These are phyloP conservation scores for Dendrothele bispora DNA, from an alignment of 768 basidiomycete species.

Conservation along the genomic window DNA sequence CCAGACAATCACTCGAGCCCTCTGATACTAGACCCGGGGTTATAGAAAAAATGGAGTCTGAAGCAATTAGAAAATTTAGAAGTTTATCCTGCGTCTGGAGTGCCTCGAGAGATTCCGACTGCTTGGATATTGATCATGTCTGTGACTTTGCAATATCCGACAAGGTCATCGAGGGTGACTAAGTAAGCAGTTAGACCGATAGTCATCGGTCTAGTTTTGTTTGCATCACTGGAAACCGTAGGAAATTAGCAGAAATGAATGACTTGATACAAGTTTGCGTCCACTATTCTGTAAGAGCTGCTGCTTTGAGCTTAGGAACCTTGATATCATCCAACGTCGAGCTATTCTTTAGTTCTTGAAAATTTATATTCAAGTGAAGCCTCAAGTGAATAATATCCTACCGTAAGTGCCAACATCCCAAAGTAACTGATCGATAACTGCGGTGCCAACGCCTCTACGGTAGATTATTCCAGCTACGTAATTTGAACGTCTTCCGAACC, in stretches of 20 bases:
- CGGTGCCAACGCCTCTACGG: conserved; percentile 47
- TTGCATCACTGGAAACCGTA: conserved; percentile 2
- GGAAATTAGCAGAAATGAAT: background rate
- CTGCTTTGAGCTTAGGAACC: conserved; percentile 9
- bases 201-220: conserved; percentile 11
- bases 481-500: too few species aligned
- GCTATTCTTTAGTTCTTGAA: conserved; percentile 9
- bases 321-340: conserved; percentile 15
- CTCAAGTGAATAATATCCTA: conserved; percentile 2
- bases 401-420: conserved; percentile 19
- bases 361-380: too few species aligned
- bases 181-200: conserved; percentile 14
- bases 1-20: too few species aligned
- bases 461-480: conserved; percentile 35
- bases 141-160: background rate
- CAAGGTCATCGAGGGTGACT: conserved; percentile 11
- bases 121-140: conserved; percentile 8
- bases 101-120: too few species aligned
- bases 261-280: background rate
- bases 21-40: too few species aligned
- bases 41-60: too few species aligned
- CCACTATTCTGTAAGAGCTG: conserved; percentile 15
- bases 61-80: too few species aligned
- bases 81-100: too few species aligned
- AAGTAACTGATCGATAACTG: conserved; percentile 41